Evolutionary conservation across 331 rosid species (phyloP).

Genomic region (Rosa hybrid): DNA sequence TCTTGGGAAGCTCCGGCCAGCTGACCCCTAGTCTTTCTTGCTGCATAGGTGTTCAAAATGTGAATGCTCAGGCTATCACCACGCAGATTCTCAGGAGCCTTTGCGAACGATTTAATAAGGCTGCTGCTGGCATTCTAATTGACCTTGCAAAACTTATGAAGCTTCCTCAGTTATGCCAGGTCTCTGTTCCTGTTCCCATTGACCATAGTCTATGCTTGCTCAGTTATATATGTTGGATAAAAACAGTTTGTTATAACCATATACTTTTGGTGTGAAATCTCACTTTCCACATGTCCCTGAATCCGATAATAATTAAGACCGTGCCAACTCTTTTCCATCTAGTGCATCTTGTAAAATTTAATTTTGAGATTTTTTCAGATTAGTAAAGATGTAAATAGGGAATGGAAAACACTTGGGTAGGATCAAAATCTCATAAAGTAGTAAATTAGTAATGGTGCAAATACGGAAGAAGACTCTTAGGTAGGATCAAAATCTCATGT

Average conservation of each 20-base stretch:
- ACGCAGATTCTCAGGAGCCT: background rate
- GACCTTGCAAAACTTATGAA: constrained; percentile 2
- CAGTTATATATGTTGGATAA: background rate
- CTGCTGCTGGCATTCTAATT: background rate
- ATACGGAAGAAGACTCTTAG: background rate
- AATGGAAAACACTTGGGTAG: background rate
- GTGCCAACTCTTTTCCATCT: no score
- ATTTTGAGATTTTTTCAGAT: background rate
- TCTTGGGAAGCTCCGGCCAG: constrained; percentile 5
- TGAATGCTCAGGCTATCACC: constrained; percentile 15
- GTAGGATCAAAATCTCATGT: background rate
- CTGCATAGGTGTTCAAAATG: background rate
- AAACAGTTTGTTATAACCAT: no score
- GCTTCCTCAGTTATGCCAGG: constrained; percentile 18
- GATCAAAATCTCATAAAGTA: background rate
- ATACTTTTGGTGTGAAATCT: no score
- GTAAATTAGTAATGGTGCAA: background rate
- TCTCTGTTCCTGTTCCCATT: constrained; percentile 15
- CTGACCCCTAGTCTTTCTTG: background rate
- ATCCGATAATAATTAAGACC: no score
- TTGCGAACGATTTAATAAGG: constrained; percentile 21
- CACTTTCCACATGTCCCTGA: no score
- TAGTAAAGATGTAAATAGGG: background rate
- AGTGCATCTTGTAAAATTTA: background rate
- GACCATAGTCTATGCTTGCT: constrained; percentile 14